Base-by-base conservation (phyloP, 164 flowering plant genomes). In the Hamamelis virginiana region DNA sequence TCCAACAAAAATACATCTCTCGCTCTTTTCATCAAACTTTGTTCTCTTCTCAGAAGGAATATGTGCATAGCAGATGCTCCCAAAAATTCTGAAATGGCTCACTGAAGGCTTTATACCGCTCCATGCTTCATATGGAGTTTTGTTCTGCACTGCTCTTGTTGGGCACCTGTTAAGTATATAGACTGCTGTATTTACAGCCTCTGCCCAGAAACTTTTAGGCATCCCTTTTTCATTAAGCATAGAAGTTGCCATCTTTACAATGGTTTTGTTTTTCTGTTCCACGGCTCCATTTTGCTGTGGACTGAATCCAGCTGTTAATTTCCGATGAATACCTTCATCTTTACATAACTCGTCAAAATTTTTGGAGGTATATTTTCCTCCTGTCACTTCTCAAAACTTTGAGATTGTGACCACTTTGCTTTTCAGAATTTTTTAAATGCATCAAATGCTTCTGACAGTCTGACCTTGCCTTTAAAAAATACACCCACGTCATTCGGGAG, bases 81-180 rank as follows among this genome's bases (percentile, higher is more conserved):
- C 72, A 60, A 69, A 69, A 10, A 69, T 19, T 47, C 16, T 59
- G 16, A 69, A 47, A n/a, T n/a, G n/a, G n/a, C n/a, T n/a, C n/a
- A n/a, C n/a, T n/a, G n/a, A n/a, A n/a, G n/a, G n/a, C n/a, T 23
- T 59, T 1, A 10, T 8, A 1, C 33, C 22, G 3, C 9, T 9
- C 72, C 58, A 62, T 2, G 59, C 66, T 25, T 69, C 66, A 46
- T n/a, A 28, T 4, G 72, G 72, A n/a, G 72, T 69, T 28, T 28
- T 51, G 1, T 19, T 19, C 1, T 60, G 1, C 1, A 69, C 59
- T 0, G 50, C 59, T 19, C 4, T 28, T 3, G n/a, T n/a, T n/a
- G n/a, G n/a, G n/a, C n/a, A n/a, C n/a, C n/a, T n/a, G n/a, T n/a
- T n/a, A n/a, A n/a, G 59, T 61, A 69, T 11, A 19, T 28, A 62